phyloP scores from a whole-genome alignment of 176 grass and related monocot species.

The Musa acuminata region DNA sequence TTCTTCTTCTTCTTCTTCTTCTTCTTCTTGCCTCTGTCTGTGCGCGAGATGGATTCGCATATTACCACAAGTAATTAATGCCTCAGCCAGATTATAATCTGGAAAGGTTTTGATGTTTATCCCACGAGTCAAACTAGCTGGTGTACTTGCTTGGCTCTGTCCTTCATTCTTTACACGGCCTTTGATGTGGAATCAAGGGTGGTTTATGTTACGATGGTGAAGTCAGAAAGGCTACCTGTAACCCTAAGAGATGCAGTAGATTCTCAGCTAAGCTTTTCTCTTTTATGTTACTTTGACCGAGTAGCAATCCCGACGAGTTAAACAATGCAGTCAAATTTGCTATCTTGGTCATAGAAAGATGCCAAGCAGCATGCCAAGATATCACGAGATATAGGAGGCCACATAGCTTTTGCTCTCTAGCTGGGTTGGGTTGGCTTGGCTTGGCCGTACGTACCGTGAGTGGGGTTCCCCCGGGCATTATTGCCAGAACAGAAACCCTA shows the following conservation, averaged over 20 bases:
- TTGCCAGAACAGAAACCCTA: constrained; percentile 83
- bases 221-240: neutral
- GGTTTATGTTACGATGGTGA: neutral
- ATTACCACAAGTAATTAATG: too few relatives aligned
- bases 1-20: too few relatives aligned
- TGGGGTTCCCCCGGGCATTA: constrained; percentile 53
- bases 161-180: too few relatives aligned
- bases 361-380: neutral
- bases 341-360: too few relatives aligned
- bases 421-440: constrained; percentile 10
- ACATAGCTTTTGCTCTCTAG: neutral
- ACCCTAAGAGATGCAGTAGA: neutral
- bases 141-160: too few relatives aligned
- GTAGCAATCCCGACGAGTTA: neutral
- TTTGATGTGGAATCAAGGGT: neutral
- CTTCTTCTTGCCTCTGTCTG: neutral
- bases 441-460: constrained; percentile 39
- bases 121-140: too few relatives aligned
- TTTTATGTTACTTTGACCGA: neutral
- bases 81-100: too few relatives aligned
- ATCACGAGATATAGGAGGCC: neutral
- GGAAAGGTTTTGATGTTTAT: too few relatives aligned
- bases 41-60: neutral
- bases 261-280: too few relatives aligned
- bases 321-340: too few relatives aligned